These are phyloP conservation scores for Russula vinacea DNA, from an alignment of 768 basidiomycete species.

Conservation along the genomic window DNA sequence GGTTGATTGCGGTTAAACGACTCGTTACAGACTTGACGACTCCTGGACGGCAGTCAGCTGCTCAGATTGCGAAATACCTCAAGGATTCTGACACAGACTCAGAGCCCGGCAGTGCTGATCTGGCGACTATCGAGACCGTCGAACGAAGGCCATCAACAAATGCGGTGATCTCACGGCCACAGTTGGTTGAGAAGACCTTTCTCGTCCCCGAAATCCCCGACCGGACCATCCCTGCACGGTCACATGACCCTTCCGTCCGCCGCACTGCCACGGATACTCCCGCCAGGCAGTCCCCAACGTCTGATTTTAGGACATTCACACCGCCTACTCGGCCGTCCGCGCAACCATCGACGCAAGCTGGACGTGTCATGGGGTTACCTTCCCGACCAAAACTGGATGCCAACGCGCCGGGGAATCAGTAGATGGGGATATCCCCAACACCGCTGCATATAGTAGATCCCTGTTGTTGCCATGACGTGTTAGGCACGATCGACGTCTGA, in stretches of 20 bases:
- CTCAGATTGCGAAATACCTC: constrained; percentile 1
- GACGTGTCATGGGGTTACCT: constrained; percentile 31
- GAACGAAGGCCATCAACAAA: constrained; percentile 23
- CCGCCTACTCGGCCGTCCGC: neutral
- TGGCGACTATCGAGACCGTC: constrained; percentile 23
- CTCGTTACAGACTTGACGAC: constrained; percentile 37
- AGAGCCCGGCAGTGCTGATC: constrained; percentile 12
- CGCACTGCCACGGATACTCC: neutral
- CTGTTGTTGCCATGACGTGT: neutral
- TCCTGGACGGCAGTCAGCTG: constrained; percentile 29
- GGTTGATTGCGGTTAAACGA: neutral
- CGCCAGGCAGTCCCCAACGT: neutral
- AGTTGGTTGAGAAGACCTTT: neutral
- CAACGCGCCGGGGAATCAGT: neutral
- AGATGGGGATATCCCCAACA: neutral
- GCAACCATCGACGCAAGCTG: neutral
- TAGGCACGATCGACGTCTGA: neutral
- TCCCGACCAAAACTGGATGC: constrained; percentile 30
- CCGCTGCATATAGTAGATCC: neutral
- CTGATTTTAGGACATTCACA: neutral
- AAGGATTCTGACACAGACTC: constrained; percentile 12
- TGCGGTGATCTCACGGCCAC: constrained; percentile 12
- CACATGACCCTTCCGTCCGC: neutral
- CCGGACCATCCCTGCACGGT: neutral
- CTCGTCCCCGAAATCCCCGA: neutral